Base-by-base conservation (phyloP, 2,329 filamentous ascomycete genomes). In the Pseudocercospora crystallina region DNA sequence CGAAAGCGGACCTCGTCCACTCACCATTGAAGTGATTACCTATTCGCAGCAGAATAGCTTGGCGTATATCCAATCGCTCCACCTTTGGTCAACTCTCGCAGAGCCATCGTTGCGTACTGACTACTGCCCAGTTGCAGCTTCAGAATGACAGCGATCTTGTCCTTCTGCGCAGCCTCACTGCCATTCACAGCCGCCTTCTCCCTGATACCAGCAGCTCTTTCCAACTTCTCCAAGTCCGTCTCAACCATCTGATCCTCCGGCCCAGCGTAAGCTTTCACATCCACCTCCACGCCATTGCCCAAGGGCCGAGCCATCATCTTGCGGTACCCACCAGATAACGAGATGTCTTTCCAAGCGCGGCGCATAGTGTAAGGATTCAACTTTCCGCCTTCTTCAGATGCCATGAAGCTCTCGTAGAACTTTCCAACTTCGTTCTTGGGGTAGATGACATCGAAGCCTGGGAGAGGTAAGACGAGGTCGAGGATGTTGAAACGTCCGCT, bases 381-480 rank as follows among this genome's bases (percentile, higher is more conserved):
- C 1, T 76, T 74, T 9, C 92, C 92, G 54, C 94, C 91, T 56
- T 82, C 80, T 41, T 87, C 80, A 44, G 80, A 86, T 30, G 73
- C 81, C 95, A 99, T 99, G 72, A 96, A 95, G 2, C 82, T 79
- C 57, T 80, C 80, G 73, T 97, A 99, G 69, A 86, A 95, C 2
- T 82, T 78, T n/a, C 87, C 89, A 56, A 96, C 83, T 32, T 83
- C 82, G 68, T 99, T 97, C 15, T 77, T 68, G 0, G 94, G 94
- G 66, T 97, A 99, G 32, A 88, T 71, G 34, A 97, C 82, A 61
- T 96, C 90, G 73, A 85, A 96, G 13, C 94, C 94, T 0, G 94
- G 94, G n/a, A 87, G 85, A 2, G 95, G 92, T 2, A 99, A 79
- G 10, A 99, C 91, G 55, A 97, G 68, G 66, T 99, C 94, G 65